A percentile compares a stretch with the other conserved stretches of the same genome.
Evolutionary conservation across 495 filamentous ascomycete genomes (phyloP).

Genomic region (Chlorociboria aeruginascens): DNA sequence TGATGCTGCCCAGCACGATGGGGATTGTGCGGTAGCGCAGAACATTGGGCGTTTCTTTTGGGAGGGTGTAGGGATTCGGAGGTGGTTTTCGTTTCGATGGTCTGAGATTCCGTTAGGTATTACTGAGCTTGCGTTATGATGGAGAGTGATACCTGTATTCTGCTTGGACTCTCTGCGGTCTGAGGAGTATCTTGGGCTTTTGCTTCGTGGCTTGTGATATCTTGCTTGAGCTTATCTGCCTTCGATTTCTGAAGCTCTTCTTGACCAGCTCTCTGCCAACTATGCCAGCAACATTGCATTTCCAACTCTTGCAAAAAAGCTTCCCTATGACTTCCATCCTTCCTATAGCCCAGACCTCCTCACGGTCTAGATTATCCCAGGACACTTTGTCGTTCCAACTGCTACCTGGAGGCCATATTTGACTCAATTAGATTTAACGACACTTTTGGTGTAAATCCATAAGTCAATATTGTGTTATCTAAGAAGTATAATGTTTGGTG

Average conservation of each 20-base stretch:
- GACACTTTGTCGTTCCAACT: no score
- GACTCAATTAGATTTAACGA: no score
- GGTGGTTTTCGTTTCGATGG: constrained; percentile 1
- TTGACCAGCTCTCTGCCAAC: no score
- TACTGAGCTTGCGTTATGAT: background rate
- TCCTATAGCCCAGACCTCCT: background rate
- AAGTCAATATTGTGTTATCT: no score
- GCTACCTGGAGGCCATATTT: no score
- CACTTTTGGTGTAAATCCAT: no score
- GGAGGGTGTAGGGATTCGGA: background rate
- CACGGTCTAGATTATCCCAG: no score
- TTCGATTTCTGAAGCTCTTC: no score
- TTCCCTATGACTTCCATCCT: background rate
- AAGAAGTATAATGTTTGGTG: no score
- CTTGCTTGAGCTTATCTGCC: no score
- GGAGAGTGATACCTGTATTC: constrained; percentile 12
- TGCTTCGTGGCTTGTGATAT: no score
- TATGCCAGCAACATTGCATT: no score
- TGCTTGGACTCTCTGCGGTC: background rate
- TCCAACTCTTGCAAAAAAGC: background rate
- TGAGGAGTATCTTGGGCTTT: background rate
- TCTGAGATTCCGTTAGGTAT: constrained; percentile 1
- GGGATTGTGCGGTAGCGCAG: constrained; percentile 15
- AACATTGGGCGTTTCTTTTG: constrained; percentile 3
- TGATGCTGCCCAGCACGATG: constrained; percentile 12